phyloP scores from a whole-genome alignment of 2,329 filamentous ascomycete species.

The Neopestalotiopsis rosae region DNA sequence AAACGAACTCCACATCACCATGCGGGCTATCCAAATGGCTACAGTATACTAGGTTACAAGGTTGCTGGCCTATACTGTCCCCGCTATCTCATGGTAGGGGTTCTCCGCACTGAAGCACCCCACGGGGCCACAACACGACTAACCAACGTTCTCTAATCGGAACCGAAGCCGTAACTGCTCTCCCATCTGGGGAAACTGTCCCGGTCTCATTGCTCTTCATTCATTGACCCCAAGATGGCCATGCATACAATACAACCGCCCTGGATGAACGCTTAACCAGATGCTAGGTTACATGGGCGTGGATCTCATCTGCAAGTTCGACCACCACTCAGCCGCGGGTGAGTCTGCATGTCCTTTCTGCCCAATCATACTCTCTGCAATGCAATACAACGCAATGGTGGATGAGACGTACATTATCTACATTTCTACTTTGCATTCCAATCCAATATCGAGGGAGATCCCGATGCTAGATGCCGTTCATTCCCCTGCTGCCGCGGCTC shows the following conservation, averaged over 20 bases:
- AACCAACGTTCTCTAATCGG: not conserved
- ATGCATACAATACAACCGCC: too few relatives aligned
- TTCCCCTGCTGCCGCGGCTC: not conserved
- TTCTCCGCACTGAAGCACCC: not conserved
- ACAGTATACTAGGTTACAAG: too few relatives aligned
- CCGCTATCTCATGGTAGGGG: not conserved
- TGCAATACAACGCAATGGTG: not conserved
- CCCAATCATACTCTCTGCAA: not conserved
- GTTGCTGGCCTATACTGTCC: too few relatives aligned
- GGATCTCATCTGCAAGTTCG: not conserved
- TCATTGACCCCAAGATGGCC: too few relatives aligned
- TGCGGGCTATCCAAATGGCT: too few relatives aligned
- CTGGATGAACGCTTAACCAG: not conserved
- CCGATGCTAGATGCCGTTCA: not conserved
- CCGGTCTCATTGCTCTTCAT: not conserved
- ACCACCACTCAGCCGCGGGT: not conserved
- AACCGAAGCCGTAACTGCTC: not conserved
- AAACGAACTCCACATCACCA: too few relatives aligned
- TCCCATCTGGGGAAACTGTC: not conserved
- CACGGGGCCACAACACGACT: not conserved
- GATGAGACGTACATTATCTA: not conserved
- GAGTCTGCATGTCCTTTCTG: not conserved
- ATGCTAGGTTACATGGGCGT: not conserved
- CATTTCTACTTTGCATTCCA: not conserved
- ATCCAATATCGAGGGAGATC: not conserved